These are phyloP conservation scores for Emericellopsis atlantica DNA, from an alignment of 2,329 filamentous ascomycete species.

Conservation along the genomic window DNA sequence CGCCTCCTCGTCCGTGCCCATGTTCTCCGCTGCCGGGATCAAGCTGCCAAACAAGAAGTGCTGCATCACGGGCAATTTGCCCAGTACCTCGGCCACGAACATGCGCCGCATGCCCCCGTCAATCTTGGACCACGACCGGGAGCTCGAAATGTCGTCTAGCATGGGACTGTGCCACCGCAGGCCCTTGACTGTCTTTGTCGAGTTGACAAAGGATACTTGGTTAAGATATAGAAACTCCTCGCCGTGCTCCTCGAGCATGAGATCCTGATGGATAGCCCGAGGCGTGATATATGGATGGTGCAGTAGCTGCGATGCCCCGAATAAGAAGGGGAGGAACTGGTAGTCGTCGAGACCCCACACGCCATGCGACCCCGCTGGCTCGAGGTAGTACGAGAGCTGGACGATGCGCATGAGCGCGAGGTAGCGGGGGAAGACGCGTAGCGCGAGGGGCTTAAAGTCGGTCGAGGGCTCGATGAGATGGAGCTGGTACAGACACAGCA, in stretches of 20 bases:
- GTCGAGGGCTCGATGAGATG: slow-evolving; percentile 36
- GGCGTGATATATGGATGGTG: slow-evolving; percentile 73
- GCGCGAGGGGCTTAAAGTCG: slow-evolving; percentile 63
- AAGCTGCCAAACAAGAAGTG: slow-evolving; percentile 90
- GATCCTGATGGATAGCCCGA: slow-evolving; percentile 72
- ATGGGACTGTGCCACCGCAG: slow-evolving; percentile 95
- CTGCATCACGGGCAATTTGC: slow-evolving; percentile 95
- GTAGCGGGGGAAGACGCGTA: slow-evolving; percentile 73
- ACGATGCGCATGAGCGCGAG: slow-evolving; percentile 76
- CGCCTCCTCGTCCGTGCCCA: slow-evolving; percentile 46
- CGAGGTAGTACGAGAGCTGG: slow-evolving; percentile 89
- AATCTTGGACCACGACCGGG: slow-evolving; percentile 83
- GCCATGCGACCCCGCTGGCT: slow-evolving; percentile 91
- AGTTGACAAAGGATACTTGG: slow-evolving; percentile 89
- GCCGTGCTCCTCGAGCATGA: slow-evolving; percentile 77
- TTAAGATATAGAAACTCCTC: slow-evolving; percentile 81
- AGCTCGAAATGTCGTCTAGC: slow-evolving; percentile 91
- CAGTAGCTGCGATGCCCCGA: slow-evolving; percentile 81
- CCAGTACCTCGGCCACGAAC: slow-evolving; percentile 86
- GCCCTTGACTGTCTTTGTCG: slow-evolving; percentile 89
- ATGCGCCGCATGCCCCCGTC: slow-evolving; percentile 93
- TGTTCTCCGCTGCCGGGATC: slow-evolving; percentile 66
- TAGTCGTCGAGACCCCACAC: slow-evolving; percentile 98
- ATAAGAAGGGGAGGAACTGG: slow-evolving; percentile 90
- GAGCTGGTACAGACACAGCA: slow-evolving; percentile 84